A percentile compares a stretch with the other conserved stretches of the same genome.
Conservation (phyloP, 345 rosid genomes). For the Barbarea vulgaris region DNA sequence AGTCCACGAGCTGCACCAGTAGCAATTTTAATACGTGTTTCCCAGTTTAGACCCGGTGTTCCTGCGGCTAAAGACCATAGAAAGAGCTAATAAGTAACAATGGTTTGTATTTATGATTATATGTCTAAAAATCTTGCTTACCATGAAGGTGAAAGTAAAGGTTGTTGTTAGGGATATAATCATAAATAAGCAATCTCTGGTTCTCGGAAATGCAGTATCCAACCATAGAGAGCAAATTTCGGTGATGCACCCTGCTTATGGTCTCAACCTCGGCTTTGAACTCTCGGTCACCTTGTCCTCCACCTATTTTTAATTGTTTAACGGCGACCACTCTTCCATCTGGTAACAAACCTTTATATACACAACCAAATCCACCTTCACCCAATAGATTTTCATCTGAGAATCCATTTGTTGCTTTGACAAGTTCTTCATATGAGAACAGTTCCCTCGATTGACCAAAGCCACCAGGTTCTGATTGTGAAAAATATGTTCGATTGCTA, state of each 20-base stretch:
- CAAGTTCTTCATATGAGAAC: conserved; percentile 75
- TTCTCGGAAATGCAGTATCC: conserved; percentile 90
- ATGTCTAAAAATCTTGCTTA: conserved; percentile 35
- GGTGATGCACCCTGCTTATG: conserved; percentile 91
- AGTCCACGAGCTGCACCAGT: conserved; percentile 97
- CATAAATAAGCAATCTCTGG: conserved; percentile 82
- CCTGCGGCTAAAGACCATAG: conserved; percentile 53
- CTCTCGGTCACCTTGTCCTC: conserved; percentile 94
- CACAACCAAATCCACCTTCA: conserved; percentile 94
- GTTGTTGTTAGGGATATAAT: conserved; percentile 80
- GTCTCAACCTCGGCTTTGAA: conserved; percentile 94
- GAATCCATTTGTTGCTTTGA: conserved; percentile 75
- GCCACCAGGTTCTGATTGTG: conserved; percentile 64
- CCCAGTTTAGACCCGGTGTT: conserved; percentile 73
- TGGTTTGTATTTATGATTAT: neutral
- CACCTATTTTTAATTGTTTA: conserved; percentile 79
- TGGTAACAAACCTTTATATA: conserved; percentile 76
- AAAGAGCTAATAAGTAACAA: conserved; percentile 3
- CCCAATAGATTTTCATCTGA: conserved; percentile 79
- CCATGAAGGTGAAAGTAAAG: conserved; percentile 97
- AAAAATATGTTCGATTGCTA: conserved; percentile 50
- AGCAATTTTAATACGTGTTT: conserved; percentile 73
- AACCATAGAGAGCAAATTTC: conserved; percentile 90
- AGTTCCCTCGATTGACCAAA: conserved; percentile 74
- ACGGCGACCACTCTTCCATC: conserved; percentile 91